phyloP scores from a whole-genome alignment of 2,329 filamentous ascomycete genomes.

The Aureobasidium sp. region DNA sequence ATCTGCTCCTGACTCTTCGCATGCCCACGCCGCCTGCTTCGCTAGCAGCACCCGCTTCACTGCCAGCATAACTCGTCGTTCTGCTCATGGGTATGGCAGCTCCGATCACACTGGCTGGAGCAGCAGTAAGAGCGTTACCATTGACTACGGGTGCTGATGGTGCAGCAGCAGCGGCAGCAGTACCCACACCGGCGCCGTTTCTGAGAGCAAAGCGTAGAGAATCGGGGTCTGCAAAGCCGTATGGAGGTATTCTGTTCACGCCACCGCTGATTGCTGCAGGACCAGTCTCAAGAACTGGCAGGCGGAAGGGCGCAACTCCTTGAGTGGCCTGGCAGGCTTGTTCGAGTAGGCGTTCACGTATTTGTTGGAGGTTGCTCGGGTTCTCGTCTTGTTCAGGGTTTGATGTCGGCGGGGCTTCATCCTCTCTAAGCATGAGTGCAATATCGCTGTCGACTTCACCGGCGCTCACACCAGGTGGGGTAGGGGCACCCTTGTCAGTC shows the following conservation, averaged over 20 bases:
- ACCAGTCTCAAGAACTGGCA: slow-evolving; percentile 30
- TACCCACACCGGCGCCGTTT: slow-evolving; percentile 18
- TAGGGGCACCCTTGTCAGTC: slow-evolving; percentile 42
- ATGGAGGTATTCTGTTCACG: slow-evolving; percentile 28
- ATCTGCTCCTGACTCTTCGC: slow-evolving; percentile 17
- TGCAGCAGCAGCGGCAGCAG: slow-evolving; percentile 19
- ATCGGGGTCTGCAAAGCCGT: slow-evolving; percentile 28
- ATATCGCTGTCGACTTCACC: slow-evolving; percentile 44
- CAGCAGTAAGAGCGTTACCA: slow-evolving; percentile 16
- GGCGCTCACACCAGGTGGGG: slow-evolving; percentile 36
- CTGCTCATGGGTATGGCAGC: slow-evolving; percentile 26
- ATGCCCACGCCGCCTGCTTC: slow-evolving; percentile 18
- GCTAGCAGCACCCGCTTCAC: slow-evolving; percentile 19
- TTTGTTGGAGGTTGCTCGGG: slow-evolving; percentile 16
- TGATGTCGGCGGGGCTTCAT: slow-evolving; percentile 14
- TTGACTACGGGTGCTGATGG: slow-evolving; percentile 20
- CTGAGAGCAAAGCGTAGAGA: slow-evolving; percentile 5
- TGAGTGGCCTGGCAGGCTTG: slow-evolving; percentile 27
- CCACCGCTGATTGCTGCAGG: slow-evolving; percentile 28
- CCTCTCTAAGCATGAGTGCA: slow-evolving; percentile 37
- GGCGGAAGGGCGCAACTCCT: slow-evolving; percentile 28
- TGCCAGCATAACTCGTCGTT: slow-evolving; percentile 21
- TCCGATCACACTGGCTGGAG: slow-evolving; percentile 17
- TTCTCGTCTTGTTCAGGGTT: slow-evolving; percentile 11
- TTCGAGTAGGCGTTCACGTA: slow-evolving; percentile 28